These are phyloP conservation scores for Leptodermis oblonga DNA, from an alignment of 257 asterid genomes.

Conservation along the genomic window DNA sequence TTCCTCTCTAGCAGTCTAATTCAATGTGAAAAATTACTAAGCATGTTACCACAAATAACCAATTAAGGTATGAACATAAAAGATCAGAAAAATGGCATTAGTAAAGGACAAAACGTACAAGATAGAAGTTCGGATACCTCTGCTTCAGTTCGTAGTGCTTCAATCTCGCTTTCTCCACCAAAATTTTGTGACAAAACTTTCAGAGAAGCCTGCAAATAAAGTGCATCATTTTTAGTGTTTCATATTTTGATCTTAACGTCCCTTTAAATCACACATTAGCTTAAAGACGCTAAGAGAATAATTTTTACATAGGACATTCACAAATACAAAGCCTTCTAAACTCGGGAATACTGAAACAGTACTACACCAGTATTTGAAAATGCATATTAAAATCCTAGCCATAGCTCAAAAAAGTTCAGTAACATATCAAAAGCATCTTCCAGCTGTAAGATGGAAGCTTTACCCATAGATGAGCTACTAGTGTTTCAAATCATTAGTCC, in stretches of 20 bases:
- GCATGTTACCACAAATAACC: neutral
- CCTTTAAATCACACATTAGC: neutral
- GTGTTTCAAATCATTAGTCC: neutral
- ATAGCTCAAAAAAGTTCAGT: neutral
- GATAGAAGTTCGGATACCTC: constrained; percentile 51
- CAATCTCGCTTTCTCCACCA: constrained; percentile 69
- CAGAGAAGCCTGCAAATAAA: constrained; percentile 65
- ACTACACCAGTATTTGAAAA: neutral
- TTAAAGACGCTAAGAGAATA: neutral
- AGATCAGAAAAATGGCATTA: neutral
- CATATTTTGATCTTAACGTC: neutral
- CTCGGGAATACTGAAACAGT: too few species aligned
- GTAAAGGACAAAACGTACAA: constrained; percentile 10
- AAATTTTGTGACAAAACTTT: constrained; percentile 69
- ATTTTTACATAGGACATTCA: neutral
- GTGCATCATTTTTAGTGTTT: neutral
- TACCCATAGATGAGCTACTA: neutral
- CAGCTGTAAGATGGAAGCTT: neutral
- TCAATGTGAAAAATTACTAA: neutral
- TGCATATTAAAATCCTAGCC: neutral
- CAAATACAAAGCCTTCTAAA: neutral
- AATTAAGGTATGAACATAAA: neutral
- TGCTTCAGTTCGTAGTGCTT: constrained; percentile 67
- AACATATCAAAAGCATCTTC: neutral
- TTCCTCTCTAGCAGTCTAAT: constrained; percentile 71